Evolutionary conservation across 805 yeast species (phyloP).

Genomic region (Zygoascus flipseniorum): DNA sequence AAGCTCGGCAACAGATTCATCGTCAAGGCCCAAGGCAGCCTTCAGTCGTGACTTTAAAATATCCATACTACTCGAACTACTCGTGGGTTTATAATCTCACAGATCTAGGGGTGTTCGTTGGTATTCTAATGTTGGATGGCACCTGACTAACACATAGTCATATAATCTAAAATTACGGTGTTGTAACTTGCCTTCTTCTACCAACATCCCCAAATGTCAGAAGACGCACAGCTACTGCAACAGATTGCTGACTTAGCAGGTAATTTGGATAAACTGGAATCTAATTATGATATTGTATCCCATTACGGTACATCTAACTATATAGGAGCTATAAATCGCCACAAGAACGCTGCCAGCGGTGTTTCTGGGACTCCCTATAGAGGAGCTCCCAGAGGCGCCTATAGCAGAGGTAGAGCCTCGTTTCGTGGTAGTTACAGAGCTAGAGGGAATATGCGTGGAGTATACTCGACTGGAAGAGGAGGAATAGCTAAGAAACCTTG

Average conservation of each 20-base stretch:
- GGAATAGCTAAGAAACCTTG: neutral
- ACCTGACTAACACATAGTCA: neutral
- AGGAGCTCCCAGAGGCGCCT: slow-evolving; percentile 2
- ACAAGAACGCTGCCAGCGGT: slow-evolving; percentile 9
- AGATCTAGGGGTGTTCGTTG: too few species aligned
- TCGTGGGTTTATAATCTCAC: too few species aligned
- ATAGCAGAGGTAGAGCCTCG: slow-evolving; percentile 1
- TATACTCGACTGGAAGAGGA: neutral
- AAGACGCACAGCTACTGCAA: slow-evolving; percentile 14
- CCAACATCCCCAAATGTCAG: slow-evolving; percentile 9
- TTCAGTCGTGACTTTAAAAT: neutral
- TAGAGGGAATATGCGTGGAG: neutral
- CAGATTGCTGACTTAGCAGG: slow-evolving; percentile 20
- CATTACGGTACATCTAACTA: neutral
- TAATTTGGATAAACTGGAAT: slow-evolving; percentile 1
- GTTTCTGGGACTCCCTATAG: neutral
- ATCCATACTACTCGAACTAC: neutral
- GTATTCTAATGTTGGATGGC: too few species aligned
- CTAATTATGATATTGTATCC: neutral
- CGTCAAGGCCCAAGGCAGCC: neutral
- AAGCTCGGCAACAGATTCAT: neutral
- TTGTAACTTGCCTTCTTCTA: neutral
- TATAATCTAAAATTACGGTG: neutral
- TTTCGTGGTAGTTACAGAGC: neutral
- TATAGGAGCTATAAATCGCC: slow-evolving; percentile 19